phyloP scores from a whole-genome alignment of 148 eudicot species.

The Persicaria tinctoria region DNA sequence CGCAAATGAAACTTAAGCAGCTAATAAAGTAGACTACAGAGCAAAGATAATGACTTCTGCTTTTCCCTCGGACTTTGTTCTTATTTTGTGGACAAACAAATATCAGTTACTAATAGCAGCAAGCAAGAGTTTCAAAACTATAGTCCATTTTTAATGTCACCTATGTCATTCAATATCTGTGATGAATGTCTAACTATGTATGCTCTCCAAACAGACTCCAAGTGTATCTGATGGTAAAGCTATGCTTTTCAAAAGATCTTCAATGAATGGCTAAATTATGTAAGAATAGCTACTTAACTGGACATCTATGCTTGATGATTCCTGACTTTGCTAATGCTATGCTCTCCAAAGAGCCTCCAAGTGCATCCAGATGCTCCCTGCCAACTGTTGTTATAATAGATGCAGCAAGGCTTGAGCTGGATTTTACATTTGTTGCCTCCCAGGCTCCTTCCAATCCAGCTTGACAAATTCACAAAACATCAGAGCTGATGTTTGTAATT shows the following conservation, averaged over 20 bases:
- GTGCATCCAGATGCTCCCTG: slow-evolving; percentile 89
- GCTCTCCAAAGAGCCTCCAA: slow-evolving; percentile 92
- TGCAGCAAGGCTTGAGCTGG: slow-evolving; percentile 60
- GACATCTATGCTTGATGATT: slow-evolving; percentile 70
- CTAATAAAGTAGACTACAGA: neutral
- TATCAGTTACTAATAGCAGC: neutral
- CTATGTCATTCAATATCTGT: neutral
- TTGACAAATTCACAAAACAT: slow-evolving; percentile 22
- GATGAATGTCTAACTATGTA: neutral
- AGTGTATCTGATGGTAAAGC: too few relatives aligned
- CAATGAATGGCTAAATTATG: neutral
- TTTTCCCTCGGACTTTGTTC: neutral
- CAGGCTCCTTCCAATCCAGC: slow-evolving; percentile 98
- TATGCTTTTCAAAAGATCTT: too few relatives aligned
- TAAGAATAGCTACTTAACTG: slow-evolving; percentile 77
- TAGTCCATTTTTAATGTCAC: neutral
- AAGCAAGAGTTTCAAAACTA: neutral
- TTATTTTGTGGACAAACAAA: neutral
- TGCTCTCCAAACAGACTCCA: too few relatives aligned
- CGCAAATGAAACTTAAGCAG: neutral
- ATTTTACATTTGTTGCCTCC: slow-evolving; percentile 79
- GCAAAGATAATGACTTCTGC: too few relatives aligned
- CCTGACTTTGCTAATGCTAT: slow-evolving; percentile 93
- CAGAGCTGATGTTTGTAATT: neutral
- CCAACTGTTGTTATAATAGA: slow-evolving; percentile 87